Evolutionary conservation across 2,329 filamentous ascomycete species (phyloP), one percentile per base, ranked within the genome.

Genomic region (Aspergillus glaucus): DNA sequence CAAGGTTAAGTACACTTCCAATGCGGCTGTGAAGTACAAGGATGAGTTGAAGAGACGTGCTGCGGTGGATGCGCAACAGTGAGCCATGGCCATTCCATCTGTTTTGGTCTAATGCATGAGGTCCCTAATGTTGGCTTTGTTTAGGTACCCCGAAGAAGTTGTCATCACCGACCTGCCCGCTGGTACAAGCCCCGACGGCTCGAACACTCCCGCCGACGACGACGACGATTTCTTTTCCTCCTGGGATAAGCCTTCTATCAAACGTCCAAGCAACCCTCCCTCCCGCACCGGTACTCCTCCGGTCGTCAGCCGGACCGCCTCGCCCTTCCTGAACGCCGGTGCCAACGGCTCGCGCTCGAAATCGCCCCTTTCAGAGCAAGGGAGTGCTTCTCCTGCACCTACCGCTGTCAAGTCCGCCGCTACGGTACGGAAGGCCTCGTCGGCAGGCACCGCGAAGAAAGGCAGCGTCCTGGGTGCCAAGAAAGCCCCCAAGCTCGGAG

Each of bases 181-280:
- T 54, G 79, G 83, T 21, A 75, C 79, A 44, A 74, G 73, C 46
- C 85, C 88, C 51, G 84, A 81, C 56, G 77, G 82, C 34, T 82
- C 79, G 56, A 94, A 89, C 9, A 88, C 91, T n/a, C 80, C 86
- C 42, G 86, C 84, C 57, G 90, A 95, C 58, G 78, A 81, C 19
- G 84, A 86, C 17, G 91, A 96, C 63, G 93, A 97, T 68, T 98
- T 98, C 78, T 98, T 98, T 74, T 95, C 92, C 8, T 96, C 90
- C 0, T 98, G 92, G 93, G 93, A 97, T 65, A 96, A 97, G 75
- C 93, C 93, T 19, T 82, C 90, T 4, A 94, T 98, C 73, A 98
- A 97, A 79, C 85, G 90, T 60, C 92, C 92, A 32, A 96, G 89
- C 55, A 95, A 95, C 57, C 92, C 93, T 14, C 81, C 93, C 40